Base-by-base conservation (phyloP, 1,284 basidiomycete species). In the Trichosporon sp. region DNA sequence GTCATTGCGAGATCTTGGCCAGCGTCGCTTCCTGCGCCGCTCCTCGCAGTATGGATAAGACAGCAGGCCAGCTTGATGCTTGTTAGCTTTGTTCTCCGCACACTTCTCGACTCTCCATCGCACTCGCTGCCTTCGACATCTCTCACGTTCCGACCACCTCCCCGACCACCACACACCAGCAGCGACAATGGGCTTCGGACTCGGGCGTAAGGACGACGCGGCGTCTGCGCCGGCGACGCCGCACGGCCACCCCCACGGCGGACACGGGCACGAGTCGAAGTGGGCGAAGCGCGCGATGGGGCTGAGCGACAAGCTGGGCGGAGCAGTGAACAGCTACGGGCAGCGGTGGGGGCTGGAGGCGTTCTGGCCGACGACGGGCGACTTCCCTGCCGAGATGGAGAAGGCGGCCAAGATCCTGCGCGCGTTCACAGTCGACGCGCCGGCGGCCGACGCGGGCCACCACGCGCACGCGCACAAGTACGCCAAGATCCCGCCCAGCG, bases 341-440 rank as follows among this genome's bases (percentile, higher is more conserved):
- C 34, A 66, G 25, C 42, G 44, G 35, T 44, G 32, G 34, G 65
- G 65, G 25, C 23, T 66, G 13, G 65, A 66, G 38, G 27, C 65
- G 38, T 67, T 62, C 68, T 65, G 62, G 65, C 65, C 65, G 7
- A 67, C 65, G 38, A 32, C 56, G 8, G 65, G 65, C 42, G 85
- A 85, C 65, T 83, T 83, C 51, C 73, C 68, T 0, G 72, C 77
- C n/a, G 84, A 86, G 70, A 76, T 85, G 51, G 78, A 80, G 15
- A 86, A 86, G 72, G 82, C 80, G 51, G 80, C 81, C 25, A 73
- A 83, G 25, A 85, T 85, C 63, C 72, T 85, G 18, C 72, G 76
- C 15, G 70, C 75, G 2, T 81, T 80, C 60, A 66, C 65, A 2
- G 21, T 56, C 58, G 65, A 60, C 23, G 53, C 65, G n/a, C 53